phyloP scores from a whole-genome alignment of 164 flowering plant species.

The Annona cherimola region DNA sequence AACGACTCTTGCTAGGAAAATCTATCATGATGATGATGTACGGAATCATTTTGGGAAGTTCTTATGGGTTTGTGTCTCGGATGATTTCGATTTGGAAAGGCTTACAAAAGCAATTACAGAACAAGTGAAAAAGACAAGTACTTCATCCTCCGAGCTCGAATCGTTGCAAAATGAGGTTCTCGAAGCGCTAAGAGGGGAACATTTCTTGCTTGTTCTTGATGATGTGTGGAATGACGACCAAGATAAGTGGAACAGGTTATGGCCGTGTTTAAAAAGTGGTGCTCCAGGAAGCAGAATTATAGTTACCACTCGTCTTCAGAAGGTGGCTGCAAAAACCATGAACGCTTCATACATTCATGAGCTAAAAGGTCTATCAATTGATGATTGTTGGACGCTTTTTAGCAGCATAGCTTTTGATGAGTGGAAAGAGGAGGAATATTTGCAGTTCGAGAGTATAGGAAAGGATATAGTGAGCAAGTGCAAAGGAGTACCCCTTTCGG shows the following conservation, averaged over 20 bases:
- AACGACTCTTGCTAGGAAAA: background rate
- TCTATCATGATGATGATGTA: slow-evolving; percentile 3
- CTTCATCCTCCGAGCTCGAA: background rate
- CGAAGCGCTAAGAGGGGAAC: background rate
- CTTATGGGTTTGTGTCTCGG: slow-evolving; percentile 6
- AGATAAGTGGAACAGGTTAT: background rate
- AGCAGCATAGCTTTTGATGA: background rate
- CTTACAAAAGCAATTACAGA: background rate
- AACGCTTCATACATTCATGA: background rate
- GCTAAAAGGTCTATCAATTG: background rate
- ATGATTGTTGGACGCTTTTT: background rate
- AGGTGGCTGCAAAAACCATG: background rate
- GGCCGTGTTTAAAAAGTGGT: background rate
- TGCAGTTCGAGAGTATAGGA: background rate
- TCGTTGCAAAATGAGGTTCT: background rate
- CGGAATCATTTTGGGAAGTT: background rate
- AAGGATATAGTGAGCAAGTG: slow-evolving; percentile 2
- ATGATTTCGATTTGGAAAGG: background rate
- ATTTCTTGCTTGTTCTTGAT: background rate
- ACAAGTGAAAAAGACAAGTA: no score
- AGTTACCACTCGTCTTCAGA: background rate
- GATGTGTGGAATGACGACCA: slow-evolving; percentile 1
- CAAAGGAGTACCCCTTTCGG: background rate
- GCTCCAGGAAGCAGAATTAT: background rate
- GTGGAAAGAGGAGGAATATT: background rate